These are phyloP conservation scores for Termitomyces sp. DNA, from an alignment of 768 basidiomycete genomes.

Conservation along the genomic window DNA sequence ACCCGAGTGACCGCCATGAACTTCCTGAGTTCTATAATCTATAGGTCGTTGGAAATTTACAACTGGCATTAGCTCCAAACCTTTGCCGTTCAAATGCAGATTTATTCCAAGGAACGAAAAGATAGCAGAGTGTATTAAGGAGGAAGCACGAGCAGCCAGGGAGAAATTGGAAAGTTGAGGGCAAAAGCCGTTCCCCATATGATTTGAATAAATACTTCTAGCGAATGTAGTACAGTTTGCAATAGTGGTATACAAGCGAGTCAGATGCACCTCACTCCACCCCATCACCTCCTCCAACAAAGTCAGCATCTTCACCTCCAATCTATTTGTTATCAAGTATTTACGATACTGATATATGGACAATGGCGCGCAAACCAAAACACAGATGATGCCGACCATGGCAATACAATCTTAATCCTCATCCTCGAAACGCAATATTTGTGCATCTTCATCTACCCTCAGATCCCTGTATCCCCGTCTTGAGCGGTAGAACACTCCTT, in stretches of 20 bases:
- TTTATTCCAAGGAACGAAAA: conserved; percentile 24
- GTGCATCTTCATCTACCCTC: conserved; percentile 86
- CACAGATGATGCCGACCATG: neutral
- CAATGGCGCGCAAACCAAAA: neutral
- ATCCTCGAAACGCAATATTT: conserved; percentile 81
- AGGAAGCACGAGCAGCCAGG: conserved; percentile 22
- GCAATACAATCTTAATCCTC: conserved; percentile 40
- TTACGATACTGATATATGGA: neutral
- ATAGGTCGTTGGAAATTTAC: conserved; percentile 18
- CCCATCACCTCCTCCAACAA: neutral
- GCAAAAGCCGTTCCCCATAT: neutral
- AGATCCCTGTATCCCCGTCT: conserved; percentile 73
- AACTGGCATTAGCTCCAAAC: conserved; percentile 32
- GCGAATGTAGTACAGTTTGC: neutral
- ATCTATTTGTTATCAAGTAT: neutral
- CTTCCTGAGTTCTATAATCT: neutral
- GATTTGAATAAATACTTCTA: neutral
- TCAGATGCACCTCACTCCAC: neutral
- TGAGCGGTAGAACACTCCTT: conserved; percentile 38
- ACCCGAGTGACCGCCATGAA: too few species aligned
- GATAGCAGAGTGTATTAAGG: conserved; percentile 19
- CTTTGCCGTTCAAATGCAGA: conserved; percentile 29
- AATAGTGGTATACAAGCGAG: neutral
- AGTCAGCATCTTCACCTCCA: neutral
- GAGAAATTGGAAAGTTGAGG: neutral